phyloP scores from a whole-genome alignment of 106 monocot species.

The Amphibolis antarctica region DNA sequence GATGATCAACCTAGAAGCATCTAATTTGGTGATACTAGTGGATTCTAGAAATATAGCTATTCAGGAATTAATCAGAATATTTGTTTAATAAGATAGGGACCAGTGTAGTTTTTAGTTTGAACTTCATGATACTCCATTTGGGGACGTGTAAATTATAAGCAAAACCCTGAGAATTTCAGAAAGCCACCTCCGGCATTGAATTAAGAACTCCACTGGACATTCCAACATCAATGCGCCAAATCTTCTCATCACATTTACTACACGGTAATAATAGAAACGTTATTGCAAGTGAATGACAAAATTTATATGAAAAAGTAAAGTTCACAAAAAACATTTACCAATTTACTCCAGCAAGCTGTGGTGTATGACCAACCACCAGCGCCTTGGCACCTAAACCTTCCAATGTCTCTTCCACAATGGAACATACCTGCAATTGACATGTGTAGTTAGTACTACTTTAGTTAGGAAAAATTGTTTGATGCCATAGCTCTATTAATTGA shows the following conservation, averaged over 20 bases:
- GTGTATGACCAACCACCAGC: slow-evolving; percentile 92
- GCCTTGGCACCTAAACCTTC: slow-evolving; percentile 52
- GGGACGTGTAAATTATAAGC: background rate
- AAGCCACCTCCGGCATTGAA: slow-evolving; percentile 67
- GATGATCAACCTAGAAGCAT: too few relatives aligned
- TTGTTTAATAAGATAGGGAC: too few relatives aligned
- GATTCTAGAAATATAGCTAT: too few relatives aligned
- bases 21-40: too few relatives aligned
- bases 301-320: background rate
- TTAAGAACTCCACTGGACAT: slow-evolving; percentile 92
- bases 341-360: slow-evolving; percentile 56
- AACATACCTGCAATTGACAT: slow-evolving; percentile 40
- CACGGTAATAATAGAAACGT: background rate
- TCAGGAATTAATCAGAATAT: too few relatives aligned
- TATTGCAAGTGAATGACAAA: background rate
- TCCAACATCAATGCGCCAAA: slow-evolving; percentile 93
- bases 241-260: slow-evolving; percentile 59
- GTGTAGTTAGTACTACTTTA: background rate
- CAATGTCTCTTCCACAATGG: slow-evolving; percentile 53
- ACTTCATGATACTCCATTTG: background rate
- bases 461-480: too few relatives aligned
- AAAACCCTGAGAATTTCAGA: too few relatives aligned
- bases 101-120: too few relatives aligned
- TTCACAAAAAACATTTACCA: slow-evolving; percentile 26
- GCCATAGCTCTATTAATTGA: too few relatives aligned